Evolutionary conservation across 2,329 filamentous ascomycete genomes (phyloP).

Genomic region (Fusarium concolor): DNA sequence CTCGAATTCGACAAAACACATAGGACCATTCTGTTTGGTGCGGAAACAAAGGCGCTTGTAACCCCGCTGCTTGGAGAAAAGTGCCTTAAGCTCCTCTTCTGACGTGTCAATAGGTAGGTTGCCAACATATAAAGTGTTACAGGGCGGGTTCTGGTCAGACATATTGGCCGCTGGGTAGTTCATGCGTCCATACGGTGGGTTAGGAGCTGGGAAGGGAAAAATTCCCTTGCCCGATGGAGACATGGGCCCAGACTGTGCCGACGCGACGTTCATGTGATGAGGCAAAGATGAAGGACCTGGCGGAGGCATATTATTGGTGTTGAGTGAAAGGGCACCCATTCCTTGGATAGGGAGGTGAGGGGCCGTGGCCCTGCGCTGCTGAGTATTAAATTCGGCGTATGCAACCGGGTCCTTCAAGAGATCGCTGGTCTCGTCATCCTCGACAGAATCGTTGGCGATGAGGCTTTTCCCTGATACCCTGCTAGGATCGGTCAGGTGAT

Average conservation of each 20-base stretch:
- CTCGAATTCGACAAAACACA: constrained; percentile 99
- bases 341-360: constrained; percentile 76
- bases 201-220: constrained; percentile 51
- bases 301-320: constrained; percentile 66
- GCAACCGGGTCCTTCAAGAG: constrained; percentile 78
- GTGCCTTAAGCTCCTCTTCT: constrained; percentile 92
- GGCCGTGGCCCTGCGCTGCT: constrained; percentile 74
- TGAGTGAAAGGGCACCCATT: constrained; percentile 77
- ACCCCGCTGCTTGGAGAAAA: constrained; percentile 92
- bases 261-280: constrained; percentile 56
- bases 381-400: constrained; percentile 71
- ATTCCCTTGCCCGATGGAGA: constrained; percentile 13
- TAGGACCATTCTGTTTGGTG: constrained; percentile 93
- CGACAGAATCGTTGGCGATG: constrained; percentile 74
- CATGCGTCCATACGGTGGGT: constrained; percentile 68
- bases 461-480: constrained; percentile 75
- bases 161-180: constrained; percentile 90
- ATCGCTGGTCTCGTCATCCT: constrained; percentile 76
- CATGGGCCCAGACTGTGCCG: constrained; percentile 51
- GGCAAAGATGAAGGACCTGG: constrained; percentile 65
- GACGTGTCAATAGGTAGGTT: constrained; percentile 93
- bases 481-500: constrained; percentile 71
- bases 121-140: constrained; percentile 98
- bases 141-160: constrained; percentile 95
- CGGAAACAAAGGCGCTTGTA: constrained; percentile 97